Evolutionary conservation across 805 yeast species (phyloP), one percentile per base, ranked within the genome.

Genomic region (Metschnikowia reukaufii): DNA sequence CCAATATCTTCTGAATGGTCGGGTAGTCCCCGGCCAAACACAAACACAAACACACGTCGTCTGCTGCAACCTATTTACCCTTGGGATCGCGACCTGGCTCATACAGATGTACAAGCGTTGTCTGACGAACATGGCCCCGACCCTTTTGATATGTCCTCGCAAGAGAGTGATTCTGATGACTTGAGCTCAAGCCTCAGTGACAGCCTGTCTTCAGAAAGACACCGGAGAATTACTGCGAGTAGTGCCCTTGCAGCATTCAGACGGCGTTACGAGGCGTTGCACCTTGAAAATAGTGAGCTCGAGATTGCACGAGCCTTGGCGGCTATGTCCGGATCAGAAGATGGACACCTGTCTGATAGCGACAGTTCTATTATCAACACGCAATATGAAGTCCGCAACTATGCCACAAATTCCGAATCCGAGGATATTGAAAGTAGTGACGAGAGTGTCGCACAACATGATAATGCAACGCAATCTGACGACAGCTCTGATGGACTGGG

Each of bases 131-230:
- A 25, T 25, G 12, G 8, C 12, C 29, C 29, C 19, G 37, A 13
- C 2, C 37, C 13, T 23, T 19, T 35, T 9, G 20, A n/a, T 8
- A 27, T 15, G 19, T 35, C 46, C 6, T 36, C 41, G 2, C 36
- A 36, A 7, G 46, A 36, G 12, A 36, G 41, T 20, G 46, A 42
- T n/a, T 42, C 41, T 23, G 46, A 42, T 18, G 42, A 44, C 3
- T 4, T 21, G 33, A 27, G 38, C 34, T 37, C 42, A 4, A 31
- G 36, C 25, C 20, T 4, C 15, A 42, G 40, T 19, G 46, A 42
- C 10, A 27, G 30, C 17, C 45, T 36, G 34, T 17, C 39, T 7
- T 21, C 39, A 10, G 39, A 12, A 20, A 33, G 20, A n/a, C n/a
- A n/a, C n/a, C n/a, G n/a, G 18, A 29, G 16, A 13, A 6, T 37